Evolutionary conservation across 2,329 filamentous ascomycete species (phyloP), one percentile per base, ranked within the genome.

Genomic region (Kalmusia sp.): DNA sequence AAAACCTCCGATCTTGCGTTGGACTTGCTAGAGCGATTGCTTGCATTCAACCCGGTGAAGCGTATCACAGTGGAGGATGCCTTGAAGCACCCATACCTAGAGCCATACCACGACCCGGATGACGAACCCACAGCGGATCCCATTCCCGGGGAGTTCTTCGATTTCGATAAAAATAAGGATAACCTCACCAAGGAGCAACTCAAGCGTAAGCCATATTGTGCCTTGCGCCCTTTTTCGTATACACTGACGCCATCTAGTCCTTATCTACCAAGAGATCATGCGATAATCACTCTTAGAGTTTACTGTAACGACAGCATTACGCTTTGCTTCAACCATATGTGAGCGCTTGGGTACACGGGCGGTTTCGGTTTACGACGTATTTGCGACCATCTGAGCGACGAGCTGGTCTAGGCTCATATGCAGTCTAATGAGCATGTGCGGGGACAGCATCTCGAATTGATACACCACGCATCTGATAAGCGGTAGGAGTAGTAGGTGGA

Each of bases 151-250:
- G 93, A 96, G 76, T 99, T 99, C 83, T 99, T 99, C 75, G 95
- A 99, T 78, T 99, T 99, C 77, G 95, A 99, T 79, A 97, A 97
- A 85, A 96, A 98, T 84, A 99, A 99, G 87, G 95, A 99, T 77
- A 95, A 89, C 69, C 80, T 99, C 71, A 97, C 90, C 82, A 99
- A 99, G 81, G 95, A 99, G 80, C 92, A 99, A 79, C 79, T 99
- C 76, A 98, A 98, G 83, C 85, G 95, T 88, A 73, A 71, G 80
- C 73, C 17, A 14, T 22, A 19, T 17, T 27, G 14, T 3, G 1
- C 25, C 11, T 45, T 12, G 6, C 1, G 14, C 8, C 8, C 8
- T 22, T 17, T 9, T 30, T 51, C 30, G 5, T 17, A 11, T 17
- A 34, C 24, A 45, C 61, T 68, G 63, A 72, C 62, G 39, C 24